Evolutionary conservation across 148 eudicot genomes (phyloP).

Genomic region (Arbutus unedo): DNA sequence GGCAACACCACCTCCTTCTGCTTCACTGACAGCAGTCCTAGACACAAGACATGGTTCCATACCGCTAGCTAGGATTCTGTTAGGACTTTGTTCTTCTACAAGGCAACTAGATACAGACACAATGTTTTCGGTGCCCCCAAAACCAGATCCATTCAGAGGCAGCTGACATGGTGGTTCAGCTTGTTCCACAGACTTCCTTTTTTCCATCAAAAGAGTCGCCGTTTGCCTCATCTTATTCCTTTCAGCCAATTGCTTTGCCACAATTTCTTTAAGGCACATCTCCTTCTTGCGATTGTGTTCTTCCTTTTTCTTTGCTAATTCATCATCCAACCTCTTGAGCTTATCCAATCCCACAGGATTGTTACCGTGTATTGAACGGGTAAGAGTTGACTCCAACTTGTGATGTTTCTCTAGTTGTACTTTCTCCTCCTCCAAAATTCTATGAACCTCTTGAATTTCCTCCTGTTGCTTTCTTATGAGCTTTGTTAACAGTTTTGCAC

Average conservation of each 20-base stretch:
- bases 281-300: conserved; percentile 39
- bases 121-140: conserved; percentile 13
- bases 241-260: conserved; percentile 46
- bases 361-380: conserved; percentile 34
- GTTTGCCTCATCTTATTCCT: conserved; percentile 33
- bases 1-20: neutral
- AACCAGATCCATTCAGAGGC: conserved; percentile 12
- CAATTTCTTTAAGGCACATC: conserved; percentile 32
- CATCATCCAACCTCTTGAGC: conserved; percentile 39
- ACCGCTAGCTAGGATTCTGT: neutral
- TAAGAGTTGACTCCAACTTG: conserved; percentile 36
- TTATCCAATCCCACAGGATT: conserved; percentile 32
- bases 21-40: neutral
- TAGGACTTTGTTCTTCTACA: neutral
- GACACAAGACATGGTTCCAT: neutral
- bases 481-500: conserved; percentile 32
- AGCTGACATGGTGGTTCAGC: conserved; percentile 3
- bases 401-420: conserved; percentile 35
- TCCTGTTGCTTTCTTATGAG: conserved; percentile 41
- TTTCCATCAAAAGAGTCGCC: conserved; percentile 29
- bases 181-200: conserved; percentile 23
- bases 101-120: conserved; percentile 19
- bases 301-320: conserved; percentile 41
- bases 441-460: conserved; percentile 40
- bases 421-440: conserved; percentile 38